Conservation (phyloP, 2,329 filamentous ascomycete genomes). For the Fusarium burgessii region DNA sequence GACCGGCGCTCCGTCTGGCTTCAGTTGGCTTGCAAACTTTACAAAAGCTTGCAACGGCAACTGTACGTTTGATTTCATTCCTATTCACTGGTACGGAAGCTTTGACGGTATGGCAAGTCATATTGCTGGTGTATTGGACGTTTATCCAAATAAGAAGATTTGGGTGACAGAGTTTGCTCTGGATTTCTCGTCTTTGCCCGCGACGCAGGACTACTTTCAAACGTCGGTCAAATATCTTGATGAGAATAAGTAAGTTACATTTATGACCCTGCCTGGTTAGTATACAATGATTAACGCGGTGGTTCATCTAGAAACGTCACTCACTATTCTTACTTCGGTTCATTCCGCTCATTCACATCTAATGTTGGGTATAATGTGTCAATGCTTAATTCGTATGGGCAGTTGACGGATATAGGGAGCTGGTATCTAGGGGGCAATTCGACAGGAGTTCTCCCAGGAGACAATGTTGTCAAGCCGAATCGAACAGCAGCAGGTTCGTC, state of each 20-base stretch:
- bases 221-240: neutral
- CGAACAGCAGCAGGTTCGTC: neutral
- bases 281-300: neutral
- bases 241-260: neutral
- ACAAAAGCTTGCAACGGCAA: neutral
- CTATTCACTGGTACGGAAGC: neutral
- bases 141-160: neutral
- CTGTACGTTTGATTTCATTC: neutral
- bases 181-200: neutral
- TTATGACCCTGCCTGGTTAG: rapidly evolving
- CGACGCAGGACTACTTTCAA: neutral
- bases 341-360: neutral
- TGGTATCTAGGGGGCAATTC: neutral
- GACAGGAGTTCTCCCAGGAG: neutral
- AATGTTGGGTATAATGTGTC: neutral
- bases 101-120: neutral
- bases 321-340: neutral
- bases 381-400: neutral
- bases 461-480: neutral
- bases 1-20: neutral
- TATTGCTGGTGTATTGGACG: neutral
- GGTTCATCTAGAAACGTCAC: neutral
- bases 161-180: neutral
- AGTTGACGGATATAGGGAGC: neutral
- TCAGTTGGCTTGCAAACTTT: neutral